A percentile compares a stretch with the other conserved stretches of the same genome.
phyloP scores from a whole-genome alignment of 441 rosid species.

The Sinapis alba region DNA sequence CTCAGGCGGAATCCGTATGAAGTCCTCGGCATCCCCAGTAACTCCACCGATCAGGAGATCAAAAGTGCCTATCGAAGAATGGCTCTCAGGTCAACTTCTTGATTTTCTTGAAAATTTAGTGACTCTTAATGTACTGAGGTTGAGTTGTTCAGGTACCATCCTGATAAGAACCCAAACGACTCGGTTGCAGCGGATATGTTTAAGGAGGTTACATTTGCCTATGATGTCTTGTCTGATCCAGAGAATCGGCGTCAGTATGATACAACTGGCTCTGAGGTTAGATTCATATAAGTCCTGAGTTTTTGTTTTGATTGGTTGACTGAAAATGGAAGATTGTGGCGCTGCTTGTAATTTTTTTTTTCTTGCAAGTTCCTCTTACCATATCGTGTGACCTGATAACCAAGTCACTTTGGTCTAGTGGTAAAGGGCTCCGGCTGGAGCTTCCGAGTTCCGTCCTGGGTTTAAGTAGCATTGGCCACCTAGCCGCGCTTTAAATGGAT shows the following conservation, averaged over 20 bases:
- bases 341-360: too few species aligned
- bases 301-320: too few species aligned
- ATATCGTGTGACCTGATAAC: neutral
- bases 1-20: constrained; percentile 86
- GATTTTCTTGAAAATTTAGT: neutral
- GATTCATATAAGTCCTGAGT: constrained; percentile 25
- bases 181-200: constrained; percentile 90
- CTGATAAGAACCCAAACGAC: constrained; percentile 30
- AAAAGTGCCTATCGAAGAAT: constrained; percentile 86
- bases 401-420: too few species aligned
- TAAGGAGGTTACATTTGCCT: constrained; percentile 86
- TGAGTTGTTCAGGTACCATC: constrained; percentile 52
- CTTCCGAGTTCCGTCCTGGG: too few species aligned
- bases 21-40: constrained; percentile 70
- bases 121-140: neutral
- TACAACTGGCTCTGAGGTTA: constrained; percentile 87
- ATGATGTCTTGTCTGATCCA: constrained; percentile 82
- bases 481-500: too few species aligned
- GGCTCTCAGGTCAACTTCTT: constrained; percentile 76
- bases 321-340: too few species aligned
- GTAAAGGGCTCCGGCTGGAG: too few species aligned
- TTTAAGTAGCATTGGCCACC: too few species aligned
- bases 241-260: constrained; percentile 85
- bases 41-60: constrained; percentile 87
- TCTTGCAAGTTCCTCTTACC: neutral